Evolutionary conservation across 179 eudicot species (phyloP).

Genomic region (Amaranthus tricolor): DNA sequence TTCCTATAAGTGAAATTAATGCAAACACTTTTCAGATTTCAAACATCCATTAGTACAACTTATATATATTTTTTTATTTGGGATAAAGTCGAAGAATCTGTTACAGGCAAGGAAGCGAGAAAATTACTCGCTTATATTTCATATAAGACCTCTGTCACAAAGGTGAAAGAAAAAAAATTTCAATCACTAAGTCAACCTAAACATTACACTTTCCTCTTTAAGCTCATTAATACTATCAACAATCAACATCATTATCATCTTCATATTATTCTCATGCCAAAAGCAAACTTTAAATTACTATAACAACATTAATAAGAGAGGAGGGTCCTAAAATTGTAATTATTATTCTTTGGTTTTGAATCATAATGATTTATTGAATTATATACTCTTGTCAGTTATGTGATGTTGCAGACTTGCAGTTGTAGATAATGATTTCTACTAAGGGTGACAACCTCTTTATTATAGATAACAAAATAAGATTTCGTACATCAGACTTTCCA

Average conservation of each 20-base stretch:
- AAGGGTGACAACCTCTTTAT: too few species aligned
- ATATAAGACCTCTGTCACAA: too few species aligned
- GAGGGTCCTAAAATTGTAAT: neutral
- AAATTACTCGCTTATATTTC: too few species aligned
- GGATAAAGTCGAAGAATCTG: too few species aligned
- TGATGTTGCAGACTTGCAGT: too few species aligned
- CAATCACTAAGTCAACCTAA: neutral
- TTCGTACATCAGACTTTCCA: too few species aligned
- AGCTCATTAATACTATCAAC: conserved; percentile 13
- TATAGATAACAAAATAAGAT: too few species aligned
- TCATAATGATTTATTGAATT: too few species aligned
- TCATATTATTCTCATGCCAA: neutral
- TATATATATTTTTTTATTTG: neutral
- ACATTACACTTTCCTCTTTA: neutral
- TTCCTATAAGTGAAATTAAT: conserved; percentile 7
- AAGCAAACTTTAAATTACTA: neutral
- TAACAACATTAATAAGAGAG: neutral
- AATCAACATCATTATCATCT: conserved; percentile 11
- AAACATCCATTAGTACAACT: neutral
- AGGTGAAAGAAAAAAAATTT: too few species aligned
- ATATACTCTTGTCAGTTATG: too few species aligned
- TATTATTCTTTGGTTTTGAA: neutral
- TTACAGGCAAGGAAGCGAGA: too few species aligned
- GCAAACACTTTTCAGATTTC: conserved; percentile 2
- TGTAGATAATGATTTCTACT: too few species aligned